Evolutionary conservation across 164 flowering plant species (phyloP).

Genomic region (Protea cynaroides): DNA sequence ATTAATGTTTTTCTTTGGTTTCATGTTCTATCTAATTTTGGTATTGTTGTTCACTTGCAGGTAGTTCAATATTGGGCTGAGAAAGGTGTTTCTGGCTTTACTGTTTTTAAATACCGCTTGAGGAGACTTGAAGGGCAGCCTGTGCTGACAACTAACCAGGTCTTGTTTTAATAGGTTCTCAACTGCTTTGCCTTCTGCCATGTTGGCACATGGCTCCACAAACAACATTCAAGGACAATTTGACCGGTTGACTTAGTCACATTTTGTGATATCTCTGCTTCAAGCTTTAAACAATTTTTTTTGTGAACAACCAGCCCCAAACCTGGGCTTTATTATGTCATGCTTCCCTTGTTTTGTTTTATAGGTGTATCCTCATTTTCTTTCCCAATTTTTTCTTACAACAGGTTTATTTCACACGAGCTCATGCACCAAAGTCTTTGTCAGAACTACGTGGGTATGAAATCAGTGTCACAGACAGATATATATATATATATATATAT

Average conservation of each 20-base stretch:
- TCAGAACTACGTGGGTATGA: conserved; percentile 73
- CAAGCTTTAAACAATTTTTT: background rate
- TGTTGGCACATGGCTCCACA: background rate
- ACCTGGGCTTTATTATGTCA: too few species aligned
- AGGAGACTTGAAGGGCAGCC: conserved; percentile 79
- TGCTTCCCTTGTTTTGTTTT: background rate
- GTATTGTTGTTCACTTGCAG: conserved; percentile 20
- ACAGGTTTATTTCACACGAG: conserved; percentile 58
- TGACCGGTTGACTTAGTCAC: too few species aligned
- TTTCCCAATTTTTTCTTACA: conserved; percentile 4
- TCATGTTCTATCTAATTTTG: too few species aligned
- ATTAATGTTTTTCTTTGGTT: too few species aligned
- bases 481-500: too few species aligned
- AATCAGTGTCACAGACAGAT: background rate
- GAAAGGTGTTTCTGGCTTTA: conserved; percentile 74
- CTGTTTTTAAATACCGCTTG: conserved; percentile 65
- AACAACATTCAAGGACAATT: too few species aligned
- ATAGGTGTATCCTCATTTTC: background rate
- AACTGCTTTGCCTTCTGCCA: background rate
- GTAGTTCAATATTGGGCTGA: conserved; percentile 75
- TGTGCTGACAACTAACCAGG: conserved; percentile 70
- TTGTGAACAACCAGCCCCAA: too few species aligned
- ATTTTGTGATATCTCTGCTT: background rate
- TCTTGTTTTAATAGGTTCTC: conserved; percentile 7
- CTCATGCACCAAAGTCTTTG: conserved; percentile 45